Evolutionary conservation across 192 early-diverging fungal genomes (phyloP), one percentile per base, ranked within the genome.

Genomic region (Chytriomyces sp.): DNA sequence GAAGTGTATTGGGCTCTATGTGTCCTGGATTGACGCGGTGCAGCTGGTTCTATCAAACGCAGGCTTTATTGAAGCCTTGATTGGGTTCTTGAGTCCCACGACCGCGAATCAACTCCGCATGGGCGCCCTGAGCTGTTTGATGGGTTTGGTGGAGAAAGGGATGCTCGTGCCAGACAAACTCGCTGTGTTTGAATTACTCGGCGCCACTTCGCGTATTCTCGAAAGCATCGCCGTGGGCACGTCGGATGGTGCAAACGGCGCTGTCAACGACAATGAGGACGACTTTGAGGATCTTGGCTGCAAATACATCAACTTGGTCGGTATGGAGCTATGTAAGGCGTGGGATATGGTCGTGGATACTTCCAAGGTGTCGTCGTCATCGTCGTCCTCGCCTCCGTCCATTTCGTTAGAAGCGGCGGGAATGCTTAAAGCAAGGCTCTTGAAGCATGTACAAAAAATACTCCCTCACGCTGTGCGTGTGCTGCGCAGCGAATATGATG

Each of bases 161-260:
- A 98, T 98, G 96, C 82, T 87, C 57, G 86, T 94, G 2, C 57
- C 86, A 56, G 96, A 98, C 64, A 98, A 97, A 79, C 82, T 98
- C 40, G 86, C 85, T 37, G 82, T 98, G 66, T 86, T 97, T 30
- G 90, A 93, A 77, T 80, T 88, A 44, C 79, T 96, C 53, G 82
- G 86, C 63, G 62, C 92, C 25, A n/a, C n/a, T n/a, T 36, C 65
- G 6, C 28, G 52, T 34, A 55, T 68, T 37, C 44, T 30, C 8
- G 62, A 64, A 19, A 25, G 12, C 22, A 64, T 64, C 32, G 52
- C 22, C 2, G 65, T 39, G 3, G 65, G 36, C 14, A 56, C 26
- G 2, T 52, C 54, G 4, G 44, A 30, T 3, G 44, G 17, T 0
- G 39, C 32, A 34, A 34, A 34, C n/a, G 65, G 52, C 0, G 65